Percentiles rank a stretch among this genome's conserved stretches.
Evolutionary conservation across 306 rosid species (phyloP).

Genomic region (Coriaria nepalensis): DNA sequence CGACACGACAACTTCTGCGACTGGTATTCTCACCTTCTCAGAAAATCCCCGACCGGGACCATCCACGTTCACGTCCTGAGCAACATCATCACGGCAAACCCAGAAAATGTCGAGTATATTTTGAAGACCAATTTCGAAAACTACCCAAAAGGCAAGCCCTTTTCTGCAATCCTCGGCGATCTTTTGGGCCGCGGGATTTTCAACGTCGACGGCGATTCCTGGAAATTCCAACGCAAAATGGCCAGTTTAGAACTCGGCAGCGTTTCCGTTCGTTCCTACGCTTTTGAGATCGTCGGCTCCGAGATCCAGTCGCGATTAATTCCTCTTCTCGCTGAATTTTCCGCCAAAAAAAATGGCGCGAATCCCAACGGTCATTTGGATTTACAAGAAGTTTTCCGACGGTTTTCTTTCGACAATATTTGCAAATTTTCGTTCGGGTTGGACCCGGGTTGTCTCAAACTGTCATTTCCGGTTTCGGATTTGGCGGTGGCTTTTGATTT

Average conservation of each 20-base stretch:
- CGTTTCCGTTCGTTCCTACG: conserved; percentile 44
- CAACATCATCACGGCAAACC: conserved; percentile 55
- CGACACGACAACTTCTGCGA: conserved; percentile 45
- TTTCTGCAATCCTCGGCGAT: conserved; percentile 66
- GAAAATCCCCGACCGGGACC: conserved; percentile 35
- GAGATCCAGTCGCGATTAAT: conserved; percentile 40
- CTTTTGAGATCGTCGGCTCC: conserved; percentile 25
- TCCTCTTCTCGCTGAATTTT: conserved; percentile 20
- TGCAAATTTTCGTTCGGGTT: conserved; percentile 62
- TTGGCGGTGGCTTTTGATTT: conserved; percentile 44
- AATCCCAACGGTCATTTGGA: conserved; percentile 20
- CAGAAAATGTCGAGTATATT: conserved; percentile 61
- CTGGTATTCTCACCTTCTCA: conserved; percentile 69
- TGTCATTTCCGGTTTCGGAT: conserved; percentile 28
- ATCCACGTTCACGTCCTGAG: conserved; percentile 52
- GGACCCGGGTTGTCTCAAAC: conserved; percentile 61
- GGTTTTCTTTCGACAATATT: conserved; percentile 72
- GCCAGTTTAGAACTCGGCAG: conserved; percentile 68
- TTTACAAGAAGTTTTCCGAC: conserved; percentile 51
- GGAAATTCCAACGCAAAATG: conserved; percentile 78
- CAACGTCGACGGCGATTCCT: conserved; percentile 59
- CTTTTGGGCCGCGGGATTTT: conserved; percentile 76
- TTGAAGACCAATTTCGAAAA: conserved; percentile 58
- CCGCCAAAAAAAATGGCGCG: neutral
- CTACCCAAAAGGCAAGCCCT: conserved; percentile 70